Evolutionary conservation across 352 stramenopile species (phyloP).

Genomic region (Peronospora tabacina): DNA sequence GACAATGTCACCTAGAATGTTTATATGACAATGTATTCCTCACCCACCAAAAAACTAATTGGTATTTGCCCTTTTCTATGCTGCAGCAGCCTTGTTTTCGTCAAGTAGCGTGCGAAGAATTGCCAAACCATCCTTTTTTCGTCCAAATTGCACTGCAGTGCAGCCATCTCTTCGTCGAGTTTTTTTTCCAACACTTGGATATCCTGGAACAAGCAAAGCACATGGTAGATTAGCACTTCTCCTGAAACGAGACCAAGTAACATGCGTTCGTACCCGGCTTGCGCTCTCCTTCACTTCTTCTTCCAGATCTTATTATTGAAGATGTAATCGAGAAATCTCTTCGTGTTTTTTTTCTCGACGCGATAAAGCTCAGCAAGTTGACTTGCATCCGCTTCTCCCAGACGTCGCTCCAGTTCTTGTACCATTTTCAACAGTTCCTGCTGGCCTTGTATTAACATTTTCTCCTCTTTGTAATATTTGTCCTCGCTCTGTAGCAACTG

Average conservation of each 20-base stretch:
- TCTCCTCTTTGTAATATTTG: constrained; percentile 64
- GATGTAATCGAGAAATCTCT: constrained; percentile 32
- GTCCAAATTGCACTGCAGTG: constrained; percentile 40
- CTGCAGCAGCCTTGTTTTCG: constrained; percentile 36
- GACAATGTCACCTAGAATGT: too few species aligned
- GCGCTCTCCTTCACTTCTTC: constrained; percentile 51
- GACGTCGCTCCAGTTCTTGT: constrained; percentile 50
- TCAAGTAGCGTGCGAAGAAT: constrained; percentile 51
- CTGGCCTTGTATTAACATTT: constrained; percentile 50
- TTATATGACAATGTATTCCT: constrained; percentile 55
- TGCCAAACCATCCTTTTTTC: constrained; percentile 42
- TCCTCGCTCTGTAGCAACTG: constrained; percentile 57
- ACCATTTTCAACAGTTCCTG: constrained; percentile 56
- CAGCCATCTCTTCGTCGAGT: constrained; percentile 47
- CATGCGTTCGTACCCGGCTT: constrained; percentile 33
- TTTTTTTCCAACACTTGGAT: constrained; percentile 51
- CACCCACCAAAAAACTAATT: constrained; percentile 33
- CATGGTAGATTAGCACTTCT: background rate
- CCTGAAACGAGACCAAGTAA: background rate
- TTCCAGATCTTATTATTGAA: constrained; percentile 47
- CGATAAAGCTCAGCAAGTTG: constrained; percentile 61
- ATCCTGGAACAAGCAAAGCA: constrained; percentile 24
- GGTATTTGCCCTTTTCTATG: constrained; percentile 11
- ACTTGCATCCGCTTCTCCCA: constrained; percentile 54
- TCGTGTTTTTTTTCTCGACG: constrained; percentile 51